These are phyloP conservation scores for Colletotrichum salicis DNA, from an alignment of 2,329 filamentous ascomycete species.

Conservation along the genomic window DNA sequence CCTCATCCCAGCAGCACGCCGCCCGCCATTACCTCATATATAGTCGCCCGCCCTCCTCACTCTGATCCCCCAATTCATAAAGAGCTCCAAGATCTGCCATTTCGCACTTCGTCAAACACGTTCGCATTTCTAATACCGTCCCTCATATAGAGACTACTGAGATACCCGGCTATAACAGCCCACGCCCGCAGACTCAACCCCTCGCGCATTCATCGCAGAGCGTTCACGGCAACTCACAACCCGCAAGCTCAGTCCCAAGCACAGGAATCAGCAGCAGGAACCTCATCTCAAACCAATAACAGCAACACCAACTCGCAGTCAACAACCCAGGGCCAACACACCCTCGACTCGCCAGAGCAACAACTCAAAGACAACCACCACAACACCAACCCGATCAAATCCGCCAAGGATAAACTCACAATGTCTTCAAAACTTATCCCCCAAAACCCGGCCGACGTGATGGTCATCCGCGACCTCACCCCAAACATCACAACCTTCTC, in stretches of 20 bases:
- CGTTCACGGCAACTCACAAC: conserved; percentile 26
- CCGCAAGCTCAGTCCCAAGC: conserved; percentile 18
- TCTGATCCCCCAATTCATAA: background rate
- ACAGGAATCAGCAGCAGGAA: conserved; percentile 12
- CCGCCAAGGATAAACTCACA: conserved; percentile 35
- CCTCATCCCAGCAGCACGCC: conserved; percentile 7
- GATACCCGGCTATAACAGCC: conserved; percentile 20
- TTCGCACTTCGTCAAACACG: background rate
- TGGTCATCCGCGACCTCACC: conserved; percentile 89
- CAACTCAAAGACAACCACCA: background rate
- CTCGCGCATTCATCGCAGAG: conserved; percentile 14
- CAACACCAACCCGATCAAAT: background rate
- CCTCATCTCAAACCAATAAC: conserved; percentile 9
- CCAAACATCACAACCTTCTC: conserved; percentile 83
- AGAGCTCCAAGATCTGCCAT: background rate
- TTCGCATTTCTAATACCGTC: background rate
- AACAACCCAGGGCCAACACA: conserved; percentile 20
- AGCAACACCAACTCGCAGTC: conserved; percentile 11
- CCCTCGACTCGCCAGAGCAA: conserved; percentile 30
- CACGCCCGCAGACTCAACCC: background rate
- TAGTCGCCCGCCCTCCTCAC: background rate
- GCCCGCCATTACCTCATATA: conserved; percentile 14
- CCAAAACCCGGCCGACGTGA: conserved; percentile 79
- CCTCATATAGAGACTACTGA: conserved; percentile 3
- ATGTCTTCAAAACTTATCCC: conserved; percentile 76